Evolutionary conservation across 768 basidiomycete species (phyloP), one percentile per base, ranked within the genome.

Genomic region (Russula lepida): DNA sequence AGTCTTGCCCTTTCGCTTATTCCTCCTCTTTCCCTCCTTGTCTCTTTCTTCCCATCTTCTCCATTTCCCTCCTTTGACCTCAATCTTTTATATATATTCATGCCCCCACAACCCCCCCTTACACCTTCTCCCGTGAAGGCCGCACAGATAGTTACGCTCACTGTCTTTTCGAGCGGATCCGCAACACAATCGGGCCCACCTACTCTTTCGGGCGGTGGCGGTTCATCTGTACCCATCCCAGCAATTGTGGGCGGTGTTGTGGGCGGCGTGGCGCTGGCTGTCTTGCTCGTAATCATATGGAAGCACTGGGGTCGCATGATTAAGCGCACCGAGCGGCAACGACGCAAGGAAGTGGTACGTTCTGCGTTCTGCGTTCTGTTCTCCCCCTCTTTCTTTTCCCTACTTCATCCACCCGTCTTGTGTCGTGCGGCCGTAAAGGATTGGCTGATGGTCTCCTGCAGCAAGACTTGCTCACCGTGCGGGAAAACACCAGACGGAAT

Each of bases 211-310:
- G 6, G 43, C 23, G 46, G 46, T 17, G 28, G 49, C 11, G 33
- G 43, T 46, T 1, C 67, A 0, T 23, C 65, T 37, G 63, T 82
- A 7, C 82, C 82, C 8, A 68, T 83, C 11, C 77, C 68, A 12
- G 77, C 80, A 12, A 79, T 84, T 62, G 79, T 73, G 6, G 81
- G 81, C 6, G 82, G 82, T 9, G 71, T 75, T 0, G 73, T 68
- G 2, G 82, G 73, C 0, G 84, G 84, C 23, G 73, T 76, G 32
- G 54, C 76, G 8, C 71, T 84, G 12, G 81, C 80, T 6, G 58
- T 83, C 19, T 66, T 71, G 7, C 68, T 73, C 5, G 75, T 77
- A 8, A 60, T 77, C 43, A 72, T 71, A 23, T 84, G 81, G 80
- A 68, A 74, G 44, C 76, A 71, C 59, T 81, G 79, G 79, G 77